Evolutionary conservation across 345 rosid species (phyloP).

Genomic region (Eucalyptus decipiens): DNA sequence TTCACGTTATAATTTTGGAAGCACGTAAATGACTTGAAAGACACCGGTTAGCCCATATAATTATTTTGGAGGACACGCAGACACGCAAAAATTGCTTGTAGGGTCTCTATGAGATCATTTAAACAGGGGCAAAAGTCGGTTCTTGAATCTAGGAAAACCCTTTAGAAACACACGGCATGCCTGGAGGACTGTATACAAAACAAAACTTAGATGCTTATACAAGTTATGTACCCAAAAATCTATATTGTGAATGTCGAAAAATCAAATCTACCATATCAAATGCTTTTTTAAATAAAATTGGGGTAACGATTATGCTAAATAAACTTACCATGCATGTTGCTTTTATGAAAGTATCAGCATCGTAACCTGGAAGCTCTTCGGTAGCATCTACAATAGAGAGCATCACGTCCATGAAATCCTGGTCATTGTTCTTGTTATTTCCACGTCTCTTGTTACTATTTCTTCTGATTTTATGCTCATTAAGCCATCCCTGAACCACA

Average conservation of each 20-base stretch:
- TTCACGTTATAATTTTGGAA: not conserved
- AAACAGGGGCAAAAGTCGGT: not conserved
- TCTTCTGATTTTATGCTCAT: constrained; percentile 3
- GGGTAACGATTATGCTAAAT: not conserved
- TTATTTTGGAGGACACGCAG: not conserved
- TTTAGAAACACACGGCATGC: not conserved
- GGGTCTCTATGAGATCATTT: not conserved
- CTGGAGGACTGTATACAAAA: not conserved
- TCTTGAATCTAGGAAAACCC: not conserved
- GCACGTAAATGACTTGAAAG: not conserved
- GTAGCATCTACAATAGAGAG: not conserved
- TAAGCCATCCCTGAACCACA: constrained; percentile 1
- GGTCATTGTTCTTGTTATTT: not conserved
- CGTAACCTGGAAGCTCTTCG: not conserved
- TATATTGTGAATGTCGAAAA: not conserved
- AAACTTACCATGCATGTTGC: constrained; percentile 6
- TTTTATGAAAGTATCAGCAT: constrained; percentile 12
- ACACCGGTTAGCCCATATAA: too few species aligned
- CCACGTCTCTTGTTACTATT: not conserved
- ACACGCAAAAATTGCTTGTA: not conserved
- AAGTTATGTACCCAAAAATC: not conserved
- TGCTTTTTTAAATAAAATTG: not conserved
- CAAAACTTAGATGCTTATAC: not conserved
- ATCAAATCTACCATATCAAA: not conserved
- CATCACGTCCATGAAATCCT: constrained; percentile 22